Conservation (phyloP, 2,329 filamentous ascomycete species). For the Fusarium annulatum region DNA sequence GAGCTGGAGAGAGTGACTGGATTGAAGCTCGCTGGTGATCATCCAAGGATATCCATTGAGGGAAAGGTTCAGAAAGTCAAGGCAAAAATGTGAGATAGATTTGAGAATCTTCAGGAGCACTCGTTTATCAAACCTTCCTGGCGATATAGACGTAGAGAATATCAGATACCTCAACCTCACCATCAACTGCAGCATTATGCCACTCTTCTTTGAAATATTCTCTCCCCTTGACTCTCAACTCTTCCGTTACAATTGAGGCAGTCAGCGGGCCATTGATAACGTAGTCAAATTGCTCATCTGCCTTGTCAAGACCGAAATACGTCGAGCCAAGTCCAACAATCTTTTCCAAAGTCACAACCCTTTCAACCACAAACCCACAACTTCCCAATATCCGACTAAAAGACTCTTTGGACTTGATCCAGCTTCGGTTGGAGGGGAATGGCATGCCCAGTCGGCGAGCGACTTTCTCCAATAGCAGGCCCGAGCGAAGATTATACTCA, state of each 20-base stretch:
- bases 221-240: slow-evolving; percentile 40
- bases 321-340: slow-evolving; percentile 37
- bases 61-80: slow-evolving; percentile 50
- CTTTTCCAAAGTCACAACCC: slow-evolving; percentile 42
- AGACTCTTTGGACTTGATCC: slow-evolving; percentile 46
- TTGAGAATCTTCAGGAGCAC: too few relatives aligned
- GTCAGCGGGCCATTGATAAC: slow-evolving; percentile 38
- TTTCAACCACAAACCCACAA: slow-evolving; percentile 45
- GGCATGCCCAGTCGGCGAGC: slow-evolving; percentile 37
- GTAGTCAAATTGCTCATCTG: slow-evolving; percentile 46
- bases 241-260: slow-evolving; percentile 26
- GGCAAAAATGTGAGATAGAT: slow-evolving; percentile 55
- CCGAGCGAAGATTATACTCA: slow-evolving; percentile 44
- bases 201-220: slow-evolving; percentile 48
- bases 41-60: slow-evolving; percentile 61
- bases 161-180: slow-evolving; percentile 45
- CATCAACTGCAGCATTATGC: slow-evolving; percentile 45
- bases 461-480: slow-evolving; percentile 44
- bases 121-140: slow-evolving; percentile 18
- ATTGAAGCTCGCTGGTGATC: slow-evolving; percentile 67
- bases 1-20: slow-evolving; percentile 82
- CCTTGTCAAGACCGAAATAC: slow-evolving; percentile 41
- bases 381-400: slow-evolving; percentile 44
- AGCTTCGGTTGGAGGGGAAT: slow-evolving; percentile 46
- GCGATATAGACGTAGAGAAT: slow-evolving; percentile 48